Percentiles rank a stretch among this genome's conserved stretches.
phyloP scores from a whole-genome alignment of 129 eudicot genomes.

The Chrysanthemum makinoi region DNA sequence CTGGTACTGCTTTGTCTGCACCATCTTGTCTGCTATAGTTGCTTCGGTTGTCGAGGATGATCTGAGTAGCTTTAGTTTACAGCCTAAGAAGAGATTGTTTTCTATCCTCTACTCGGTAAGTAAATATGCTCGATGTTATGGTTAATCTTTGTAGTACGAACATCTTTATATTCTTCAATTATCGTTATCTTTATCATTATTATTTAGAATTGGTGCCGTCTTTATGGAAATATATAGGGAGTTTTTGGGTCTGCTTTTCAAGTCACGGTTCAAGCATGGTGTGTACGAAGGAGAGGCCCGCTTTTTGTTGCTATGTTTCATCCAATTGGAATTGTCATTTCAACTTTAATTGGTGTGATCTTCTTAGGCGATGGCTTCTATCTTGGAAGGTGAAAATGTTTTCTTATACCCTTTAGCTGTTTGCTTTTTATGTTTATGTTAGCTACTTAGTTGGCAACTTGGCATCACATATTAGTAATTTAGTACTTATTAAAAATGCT shows the following conservation, averaged over 20 bases:
- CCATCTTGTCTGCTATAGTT: constrained; percentile 41
- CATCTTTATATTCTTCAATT: neutral
- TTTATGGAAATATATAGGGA: constrained; percentile 42
- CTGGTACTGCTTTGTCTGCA: constrained; percentile 14
- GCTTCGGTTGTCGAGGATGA: constrained; percentile 53
- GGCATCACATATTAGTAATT: neutral
- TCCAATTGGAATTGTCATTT: constrained; percentile 75
- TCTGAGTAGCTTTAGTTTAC: constrained; percentile 53
- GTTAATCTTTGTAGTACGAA: neutral
- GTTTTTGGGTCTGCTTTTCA: constrained; percentile 80
- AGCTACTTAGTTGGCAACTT: neutral
- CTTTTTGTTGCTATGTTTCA: constrained; percentile 82
- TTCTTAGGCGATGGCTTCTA: constrained; percentile 65
- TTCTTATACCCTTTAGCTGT: neutral
- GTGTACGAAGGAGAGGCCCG: constrained; percentile 68
- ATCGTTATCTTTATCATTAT: neutral
- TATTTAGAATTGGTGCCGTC: neutral
- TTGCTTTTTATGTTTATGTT: neutral
- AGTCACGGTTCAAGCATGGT: constrained; percentile 67
- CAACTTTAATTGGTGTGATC: constrained; percentile 50
- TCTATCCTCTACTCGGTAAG: constrained; percentile 71
- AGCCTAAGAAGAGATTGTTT: constrained; percentile 52
- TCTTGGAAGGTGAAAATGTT: constrained; percentile 66
- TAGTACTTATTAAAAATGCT: neutral
- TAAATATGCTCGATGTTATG: neutral